Base-by-base conservation (phyloP, 257 asterid genomes). In the Agastache rugosa region DNA sequence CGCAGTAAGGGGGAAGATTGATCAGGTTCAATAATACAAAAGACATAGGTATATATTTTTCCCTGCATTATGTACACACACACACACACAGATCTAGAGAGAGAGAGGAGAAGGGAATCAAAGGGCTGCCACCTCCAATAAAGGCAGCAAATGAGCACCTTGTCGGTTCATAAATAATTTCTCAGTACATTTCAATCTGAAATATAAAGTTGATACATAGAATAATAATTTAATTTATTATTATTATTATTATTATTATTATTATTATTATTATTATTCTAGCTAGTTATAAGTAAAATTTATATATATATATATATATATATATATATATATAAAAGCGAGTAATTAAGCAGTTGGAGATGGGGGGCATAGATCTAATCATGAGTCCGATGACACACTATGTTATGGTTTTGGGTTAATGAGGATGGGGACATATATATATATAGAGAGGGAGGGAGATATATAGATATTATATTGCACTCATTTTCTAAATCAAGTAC, bases 121-220 rank as follows among this genome's bases (percentile, higher is more conserved):
- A 78, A 74, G 53, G 80, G 73, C 14, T 82, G 86, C 73, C 79
- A 60, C 74, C 76, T 62, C 70, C 71, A 76, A 54, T 72, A 75
- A 75, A 78, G 86, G 83, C 77, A 67, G 64, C 79, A 37, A 66
- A 75, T 29, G 71, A 75, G 79, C 82, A 69, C 75, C 78, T 60
- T 83, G 87, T 77, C 79, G 75, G 82, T 39, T 66, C 72, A 54
- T 66, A 69, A 56, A 67, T 45, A 41, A 61, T 31, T 6, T 66
- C 53, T 50, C 53, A 66, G n/a, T 51, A 67, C 54, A 80, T 66
- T 68, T 58, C 64, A 68, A 63, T 55, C 47, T 58, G 61, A 48
- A 34, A 35, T 35, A 12, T 20, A 62, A n/a, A 31, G 74, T 25
- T 42, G 10, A 58, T 63, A 14, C 15, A 60, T 4, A 8, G 17